These are phyloP conservation scores for Diaporthe vexans DNA, from an alignment of 2,329 filamentous ascomycete genomes.

Conservation along the genomic window DNA sequence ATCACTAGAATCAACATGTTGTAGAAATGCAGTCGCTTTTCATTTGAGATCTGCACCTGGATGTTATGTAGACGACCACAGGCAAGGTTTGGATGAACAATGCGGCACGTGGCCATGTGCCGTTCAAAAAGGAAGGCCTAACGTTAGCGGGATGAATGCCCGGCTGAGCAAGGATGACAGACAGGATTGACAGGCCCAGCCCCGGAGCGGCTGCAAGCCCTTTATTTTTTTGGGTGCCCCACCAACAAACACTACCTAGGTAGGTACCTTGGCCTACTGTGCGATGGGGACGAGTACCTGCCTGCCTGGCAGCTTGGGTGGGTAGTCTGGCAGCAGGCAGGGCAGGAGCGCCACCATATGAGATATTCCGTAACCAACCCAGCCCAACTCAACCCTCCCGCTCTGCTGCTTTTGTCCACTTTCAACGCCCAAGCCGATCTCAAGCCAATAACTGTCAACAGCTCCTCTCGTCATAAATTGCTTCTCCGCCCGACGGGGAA, in stretches of 20 bases:
- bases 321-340: not conserved
- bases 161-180: not conserved
- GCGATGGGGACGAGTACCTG: not conserved
- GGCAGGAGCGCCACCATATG: slow-evolving; percentile 6
- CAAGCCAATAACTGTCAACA: slow-evolving; percentile 26
- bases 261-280: slow-evolving; percentile 16
- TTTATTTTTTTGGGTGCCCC: slow-evolving; percentile 36
- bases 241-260: slow-evolving; percentile 25
- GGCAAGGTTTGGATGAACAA: slow-evolving; percentile 14
- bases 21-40: not conserved
- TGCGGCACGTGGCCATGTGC: slow-evolving; percentile 23
- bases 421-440: slow-evolving; percentile 8
- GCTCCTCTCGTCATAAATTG: slow-evolving; percentile 18
- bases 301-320: not conserved
- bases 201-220: slow-evolving; percentile 34
- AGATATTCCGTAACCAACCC: slow-evolving; percentile 23
- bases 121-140: slow-evolving; percentile 3
- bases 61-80: not conserved
- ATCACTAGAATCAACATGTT: not conserved
- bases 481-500: slow-evolving; percentile 1
- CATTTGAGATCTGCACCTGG: not conserved
- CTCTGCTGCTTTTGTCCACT: slow-evolving; percentile 21
- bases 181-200: slow-evolving; percentile 27
- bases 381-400: slow-evolving; percentile 13
- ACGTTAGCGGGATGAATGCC: slow-evolving; percentile 9